phyloP scores from a whole-genome alignment of 2,329 filamentous ascomycete species.

The Gnomoniopsis sp. region DNA sequence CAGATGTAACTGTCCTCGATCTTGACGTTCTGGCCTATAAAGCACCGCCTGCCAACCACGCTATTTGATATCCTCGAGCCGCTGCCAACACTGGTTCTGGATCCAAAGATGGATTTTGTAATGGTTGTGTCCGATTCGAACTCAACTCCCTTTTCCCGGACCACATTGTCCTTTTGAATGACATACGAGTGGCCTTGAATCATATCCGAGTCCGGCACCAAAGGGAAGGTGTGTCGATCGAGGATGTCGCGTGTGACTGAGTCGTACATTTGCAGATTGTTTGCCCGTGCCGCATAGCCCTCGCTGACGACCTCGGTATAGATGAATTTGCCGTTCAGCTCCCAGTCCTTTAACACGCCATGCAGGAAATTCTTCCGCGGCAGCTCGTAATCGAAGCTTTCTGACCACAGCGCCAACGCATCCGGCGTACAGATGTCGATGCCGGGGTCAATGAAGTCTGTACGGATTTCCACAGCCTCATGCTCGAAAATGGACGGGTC shows the following conservation, averaged over 20 bases:
- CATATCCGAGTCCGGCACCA: constrained; percentile 86
- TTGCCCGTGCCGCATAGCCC: constrained; percentile 82
- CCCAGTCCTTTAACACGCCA: constrained; percentile 92
- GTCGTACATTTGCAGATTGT: constrained; percentile 85
- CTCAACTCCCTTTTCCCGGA: constrained; percentile 74
- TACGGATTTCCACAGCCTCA: constrained; percentile 74
- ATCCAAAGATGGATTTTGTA: constrained; percentile 71
- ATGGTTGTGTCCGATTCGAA: constrained; percentile 70
- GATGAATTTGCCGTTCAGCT: constrained; percentile 95
- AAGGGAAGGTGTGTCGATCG: constrained; percentile 80
- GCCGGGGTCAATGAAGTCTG: constrained; percentile 87
- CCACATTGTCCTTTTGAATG: constrained; percentile 65
- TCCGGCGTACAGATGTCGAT: constrained; percentile 98
- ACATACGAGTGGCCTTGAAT: constrained; percentile 74
- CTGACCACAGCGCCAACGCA: constrained; percentile 90
- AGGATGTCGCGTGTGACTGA: constrained; percentile 85
- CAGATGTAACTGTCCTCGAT: constrained; percentile 83
- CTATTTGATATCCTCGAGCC: constrained; percentile 69
- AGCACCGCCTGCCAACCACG: constrained; percentile 79
- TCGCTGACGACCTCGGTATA: constrained; percentile 82
- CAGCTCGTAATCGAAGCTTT: constrained; percentile 85
- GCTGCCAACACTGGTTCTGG: constrained; percentile 71
- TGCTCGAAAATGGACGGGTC: constrained; percentile 76
- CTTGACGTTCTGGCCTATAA: constrained; percentile 78
- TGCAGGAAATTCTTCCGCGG: constrained; percentile 72